Evolutionary conservation across 208 protist genomes (phyloP), one percentile per base, ranked within the genome.

Genomic region (Porcisia deanei): DNA sequence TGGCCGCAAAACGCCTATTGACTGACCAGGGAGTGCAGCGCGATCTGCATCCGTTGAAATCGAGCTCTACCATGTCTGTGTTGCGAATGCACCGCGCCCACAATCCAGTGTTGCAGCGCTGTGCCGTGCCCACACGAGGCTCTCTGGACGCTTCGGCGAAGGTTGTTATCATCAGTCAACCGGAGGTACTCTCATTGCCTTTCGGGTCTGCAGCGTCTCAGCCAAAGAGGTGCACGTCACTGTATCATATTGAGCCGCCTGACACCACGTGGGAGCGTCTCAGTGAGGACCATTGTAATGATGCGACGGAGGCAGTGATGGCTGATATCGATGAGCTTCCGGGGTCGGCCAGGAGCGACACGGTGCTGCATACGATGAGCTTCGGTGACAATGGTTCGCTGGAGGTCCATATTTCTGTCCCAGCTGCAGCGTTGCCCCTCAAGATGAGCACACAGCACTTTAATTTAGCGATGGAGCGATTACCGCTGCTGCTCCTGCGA

Each of bases 401-500:
- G 25, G 34, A 55, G 7, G 49, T 72, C 10, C 67, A 78, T 45
- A 49, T 82, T 8, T n/a, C n/a, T 0, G 65, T 82, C 20, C 47
- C 66, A n/a, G 18, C 34, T 9, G 3, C 59, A 0, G n/a, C 60
- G 5, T 45, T 77, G 59, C 58, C 57, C 37, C 57, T 37, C 25
- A 66, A 25, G 0, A 22, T 77, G 30, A 77, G 64, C 39, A 20
- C 78, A 34, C 39, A 57, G 8, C 58, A 74, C 66, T 74, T 75
- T 20, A 25, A 30, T 1, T 53, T 47, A 16, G 67, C 65, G 9
- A 25, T 75, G 3, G 68, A 73, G 2, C 72, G 60, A 22, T 55
- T 70, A 1, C 52, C 73, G 25, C 52, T 75, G 49, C 22, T 39
- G 14, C 72, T 75, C 67, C 59, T 66, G 22, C 54, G 47, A 1